Conservation (phyloP, 306 rosid genomes). For the Prinsepia uniflora region DNA sequence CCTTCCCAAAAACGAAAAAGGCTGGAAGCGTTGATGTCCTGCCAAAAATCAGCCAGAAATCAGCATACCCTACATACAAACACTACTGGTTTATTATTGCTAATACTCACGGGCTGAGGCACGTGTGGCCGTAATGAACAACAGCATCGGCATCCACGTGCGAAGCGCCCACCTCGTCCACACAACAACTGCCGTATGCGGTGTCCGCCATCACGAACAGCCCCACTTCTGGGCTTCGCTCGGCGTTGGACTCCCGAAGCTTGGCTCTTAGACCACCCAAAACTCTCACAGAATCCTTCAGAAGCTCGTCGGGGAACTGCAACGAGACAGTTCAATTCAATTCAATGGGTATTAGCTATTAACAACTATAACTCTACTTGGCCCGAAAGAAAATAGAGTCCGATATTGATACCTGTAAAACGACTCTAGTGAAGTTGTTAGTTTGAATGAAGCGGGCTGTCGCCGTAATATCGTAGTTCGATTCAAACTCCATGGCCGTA, state of each 20-base stretch:
- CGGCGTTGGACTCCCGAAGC: constrained; percentile 33
- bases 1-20: constrained; percentile 70
- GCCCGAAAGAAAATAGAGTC: background rate
- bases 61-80: background rate
- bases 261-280: constrained; percentile 46
- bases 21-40: constrained; percentile 82
- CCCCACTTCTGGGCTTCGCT: constrained; percentile 29
- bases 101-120: constrained; percentile 83
- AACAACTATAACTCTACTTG: background rate
- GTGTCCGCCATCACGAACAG: constrained; percentile 89
- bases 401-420: constrained; percentile 56
- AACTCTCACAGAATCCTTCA: constrained; percentile 67
- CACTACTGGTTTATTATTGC: background rate
- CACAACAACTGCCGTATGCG: constrained; percentile 83
- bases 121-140: constrained; percentile 86
- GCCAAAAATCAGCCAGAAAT: constrained; percentile 17
- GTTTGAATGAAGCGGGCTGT: constrained; percentile 56
- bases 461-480: constrained; percentile 54
- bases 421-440: constrained; percentile 63
- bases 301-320: constrained; percentile 82
- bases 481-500: constrained; percentile 63
- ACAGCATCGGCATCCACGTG: constrained; percentile 68
- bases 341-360: background rate
- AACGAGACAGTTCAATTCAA: background rate
- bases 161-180: constrained; percentile 92